A percentile compares a stretch with the other conserved stretches of the same genome.
These are phyloP conservation scores for Mycena pura DNA, from an alignment of 768 basidiomycete genomes.

Conservation along the genomic window DNA sequence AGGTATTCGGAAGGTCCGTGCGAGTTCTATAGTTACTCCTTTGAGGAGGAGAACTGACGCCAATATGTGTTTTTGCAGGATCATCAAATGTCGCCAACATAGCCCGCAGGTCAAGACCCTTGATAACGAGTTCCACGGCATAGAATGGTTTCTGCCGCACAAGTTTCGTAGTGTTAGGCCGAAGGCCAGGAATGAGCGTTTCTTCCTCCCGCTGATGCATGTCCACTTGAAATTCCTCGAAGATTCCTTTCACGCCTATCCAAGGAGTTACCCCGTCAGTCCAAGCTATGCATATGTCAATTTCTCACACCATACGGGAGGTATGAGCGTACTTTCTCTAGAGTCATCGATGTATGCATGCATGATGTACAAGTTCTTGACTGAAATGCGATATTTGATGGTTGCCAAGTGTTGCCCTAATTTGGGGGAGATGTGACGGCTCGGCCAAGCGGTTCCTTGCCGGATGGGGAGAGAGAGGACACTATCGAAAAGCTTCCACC, in stretches of 20 bases:
- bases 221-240: conserved; percentile 85
- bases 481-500: conserved; percentile 88
- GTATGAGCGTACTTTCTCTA: conserved; percentile 54
- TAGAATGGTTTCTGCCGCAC: conserved; percentile 85
- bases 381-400: conserved; percentile 84
- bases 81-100: conserved; percentile 81
- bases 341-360: conserved; percentile 88
- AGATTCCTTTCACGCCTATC: conserved; percentile 85
- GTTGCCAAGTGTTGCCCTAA: conserved; percentile 89
- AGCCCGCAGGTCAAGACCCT: conserved; percentile 77
- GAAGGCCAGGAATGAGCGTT: conserved; percentile 60
- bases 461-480: conserved; percentile 82
- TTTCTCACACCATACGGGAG: not conserved
- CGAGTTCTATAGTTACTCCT: conserved; percentile 57
- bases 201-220: conserved; percentile 94
- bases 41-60: conserved; percentile 52
- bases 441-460: conserved; percentile 83
- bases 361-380: conserved; percentile 81
- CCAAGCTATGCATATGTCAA: conserved; percentile 61
- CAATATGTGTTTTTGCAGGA: conserved; percentile 65
- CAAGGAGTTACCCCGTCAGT: conserved; percentile 76
- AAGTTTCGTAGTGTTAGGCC: conserved; percentile 62
- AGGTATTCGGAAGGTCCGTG: conserved; percentile 49
- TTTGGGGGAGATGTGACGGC: conserved; percentile 78
- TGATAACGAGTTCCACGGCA: conserved; percentile 83